These are phyloP conservation scores for Venturia aucupariae DNA, from an alignment of 2,329 filamentous ascomycete genomes.

Conservation along the genomic window DNA sequence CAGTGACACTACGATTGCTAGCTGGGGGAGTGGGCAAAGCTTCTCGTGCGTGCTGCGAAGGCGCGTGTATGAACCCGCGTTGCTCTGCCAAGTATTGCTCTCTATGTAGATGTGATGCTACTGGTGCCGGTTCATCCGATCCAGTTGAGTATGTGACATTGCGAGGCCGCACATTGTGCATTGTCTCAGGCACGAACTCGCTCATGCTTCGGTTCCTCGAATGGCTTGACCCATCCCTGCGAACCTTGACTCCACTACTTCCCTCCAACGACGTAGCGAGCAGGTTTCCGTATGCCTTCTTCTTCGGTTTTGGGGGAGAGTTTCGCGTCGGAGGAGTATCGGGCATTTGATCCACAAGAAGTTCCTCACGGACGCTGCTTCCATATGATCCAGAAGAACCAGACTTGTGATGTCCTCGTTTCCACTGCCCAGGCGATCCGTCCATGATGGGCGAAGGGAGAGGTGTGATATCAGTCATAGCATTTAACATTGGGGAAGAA, in stretches of 20 bases:
- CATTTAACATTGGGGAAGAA: slow-evolving; percentile 39
- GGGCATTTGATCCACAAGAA: slow-evolving; percentile 18
- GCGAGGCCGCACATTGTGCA: slow-evolving; percentile 56
- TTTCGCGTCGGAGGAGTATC: slow-evolving; percentile 26
- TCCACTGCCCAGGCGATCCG: slow-evolving; percentile 34
- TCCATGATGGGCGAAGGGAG: slow-evolving; percentile 39
- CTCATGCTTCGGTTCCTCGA: slow-evolving; percentile 66
- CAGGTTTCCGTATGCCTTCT: slow-evolving; percentile 39
- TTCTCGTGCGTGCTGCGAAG: slow-evolving; percentile 7
- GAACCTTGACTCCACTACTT: background rate
- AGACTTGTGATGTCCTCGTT: slow-evolving; percentile 25
- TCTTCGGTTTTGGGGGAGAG: slow-evolving; percentile 31
- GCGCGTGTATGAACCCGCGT: slow-evolving; percentile 53
- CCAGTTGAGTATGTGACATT: slow-evolving; percentile 56
- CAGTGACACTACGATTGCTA: slow-evolving; percentile 52
- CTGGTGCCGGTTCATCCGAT: background rate
- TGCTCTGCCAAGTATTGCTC: slow-evolving; percentile 74
- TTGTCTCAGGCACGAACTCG: slow-evolving; percentile 71
- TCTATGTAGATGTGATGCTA: slow-evolving; percentile 45
- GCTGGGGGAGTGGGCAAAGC: slow-evolving; percentile 66
- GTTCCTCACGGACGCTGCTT: slow-evolving; percentile 9
- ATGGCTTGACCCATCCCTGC: slow-evolving; percentile 7
- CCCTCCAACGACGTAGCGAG: slow-evolving; percentile 32
- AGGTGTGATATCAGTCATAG: slow-evolving; percentile 42
- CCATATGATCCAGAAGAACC: slow-evolving; percentile 25